Percentiles rank a stretch among this genome's conserved stretches.
Conservation (phyloP, 768 basidiomycete species). For the Calocera cornea region DNA sequence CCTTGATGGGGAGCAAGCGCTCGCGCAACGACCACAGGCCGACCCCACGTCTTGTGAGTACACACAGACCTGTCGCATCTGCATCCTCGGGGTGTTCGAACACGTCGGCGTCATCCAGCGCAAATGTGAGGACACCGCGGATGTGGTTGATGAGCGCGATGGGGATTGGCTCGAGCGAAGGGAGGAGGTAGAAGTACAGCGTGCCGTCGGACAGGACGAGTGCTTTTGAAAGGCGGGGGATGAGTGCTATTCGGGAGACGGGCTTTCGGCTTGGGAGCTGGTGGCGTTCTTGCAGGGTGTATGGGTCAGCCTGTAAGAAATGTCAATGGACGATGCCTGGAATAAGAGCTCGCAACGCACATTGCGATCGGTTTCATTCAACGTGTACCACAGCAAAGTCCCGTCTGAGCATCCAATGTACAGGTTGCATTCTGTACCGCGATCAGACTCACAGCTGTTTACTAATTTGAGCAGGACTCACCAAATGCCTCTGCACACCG, state of each 20-base stretch:
- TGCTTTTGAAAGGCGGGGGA: conserved; percentile 60
- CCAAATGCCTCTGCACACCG: conserved; percentile 46
- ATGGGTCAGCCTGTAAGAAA: conserved; percentile 39
- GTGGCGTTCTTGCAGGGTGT: conserved; percentile 55
- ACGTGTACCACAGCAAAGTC: conserved; percentile 63
- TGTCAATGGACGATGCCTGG: conserved; percentile 17
- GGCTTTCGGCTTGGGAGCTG: conserved; percentile 52
- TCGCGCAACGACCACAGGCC: conserved; percentile 54
- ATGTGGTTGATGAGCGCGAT: conserved; percentile 53
- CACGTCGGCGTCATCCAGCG: conserved; percentile 57
- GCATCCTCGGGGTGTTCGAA: conserved; percentile 25
- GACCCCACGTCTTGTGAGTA: conserved; percentile 54
- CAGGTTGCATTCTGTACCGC: conserved; percentile 54
- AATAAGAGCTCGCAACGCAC: conserved; percentile 15
- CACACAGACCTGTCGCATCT: conserved; percentile 54
- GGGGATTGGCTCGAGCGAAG: conserved; percentile 61
- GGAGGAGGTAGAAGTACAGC: conserved; percentile 67
- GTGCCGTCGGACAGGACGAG: conserved; percentile 50
- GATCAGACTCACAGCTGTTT: conserved; percentile 1
- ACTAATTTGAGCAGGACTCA: conserved; percentile 22
- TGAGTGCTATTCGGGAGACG: conserved; percentile 65
- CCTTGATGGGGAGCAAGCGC: conserved; percentile 39
- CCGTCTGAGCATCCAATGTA: conserved; percentile 81
- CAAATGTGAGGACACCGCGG: conserved; percentile 63
- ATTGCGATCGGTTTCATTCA: conserved; percentile 19